Base-by-base conservation (phyloP, 2,329 filamentous ascomycete species). In the Truncatella angustata region DNA sequence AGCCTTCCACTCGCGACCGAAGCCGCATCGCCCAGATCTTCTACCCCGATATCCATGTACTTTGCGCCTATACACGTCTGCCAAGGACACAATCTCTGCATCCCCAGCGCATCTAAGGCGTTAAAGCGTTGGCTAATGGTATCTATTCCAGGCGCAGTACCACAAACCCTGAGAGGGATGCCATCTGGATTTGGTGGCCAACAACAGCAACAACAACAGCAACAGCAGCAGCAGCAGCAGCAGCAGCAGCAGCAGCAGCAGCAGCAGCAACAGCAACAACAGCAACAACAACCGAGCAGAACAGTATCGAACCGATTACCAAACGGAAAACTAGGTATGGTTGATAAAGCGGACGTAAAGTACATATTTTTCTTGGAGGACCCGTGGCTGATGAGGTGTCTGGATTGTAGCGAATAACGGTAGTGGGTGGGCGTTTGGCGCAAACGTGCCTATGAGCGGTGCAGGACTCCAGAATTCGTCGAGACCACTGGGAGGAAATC, bases 321-420 rank as follows among this genome's bases (percentile, higher is more conserved):
- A 53, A 85, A 84, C 60, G 82, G 82, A 51, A 87, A 87, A 69
- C 70, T 85, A 76, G 80, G 84, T 86, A 77, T 67, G 74, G 62
- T 57, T 50, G 26, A 34, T 32, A 32, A 16, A 21, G 24, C n/a
- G 32, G 20, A 34, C 50, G 51, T 30, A 35, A 36, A 20, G n/a
- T 11, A 26, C 34, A n/a, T 42, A 28, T n/a, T 43, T 54, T 36
- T 24, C 24, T 9, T 18, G 23, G 14, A 44, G 28, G 51, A 54
- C 42, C 35, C 24, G 51, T 57, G 55, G 57, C 65, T 68, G 61
- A 67, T 63, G 45, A 54, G 48, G 42, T 51, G 47, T 50, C 36
- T 55, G 18, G 26, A 26, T 47, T 55, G 40, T 49, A 75, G 77
- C 70, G 60, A 78, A 73, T 62, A 82, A 77, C 60, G 74, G 69